Percentiles rank a stretch among this genome's conserved stretches.
Evolutionary conservation across 768 basidiomycete species (phyloP).

Genomic region (Podaxis rugospora): DNA sequence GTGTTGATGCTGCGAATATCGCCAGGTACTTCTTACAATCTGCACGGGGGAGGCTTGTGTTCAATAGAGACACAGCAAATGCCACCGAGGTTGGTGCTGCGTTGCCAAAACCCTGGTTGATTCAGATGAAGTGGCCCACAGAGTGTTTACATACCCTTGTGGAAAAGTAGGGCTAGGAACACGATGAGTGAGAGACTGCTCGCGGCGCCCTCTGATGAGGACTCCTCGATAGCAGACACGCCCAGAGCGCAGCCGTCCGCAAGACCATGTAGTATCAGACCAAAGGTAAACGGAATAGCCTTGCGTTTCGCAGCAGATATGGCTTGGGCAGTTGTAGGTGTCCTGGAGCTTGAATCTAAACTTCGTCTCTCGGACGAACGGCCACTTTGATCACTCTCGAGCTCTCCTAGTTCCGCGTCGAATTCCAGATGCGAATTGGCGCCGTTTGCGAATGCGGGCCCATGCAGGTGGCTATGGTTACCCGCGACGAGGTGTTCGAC

Average conservation of each 20-base stretch:
- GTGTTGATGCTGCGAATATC: constrained; percentile 82
- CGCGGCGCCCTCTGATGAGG: constrained; percentile 23
- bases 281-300: constrained; percentile 76
- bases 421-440: constrained; percentile 40
- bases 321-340: constrained; percentile 14
- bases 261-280: constrained; percentile 81
- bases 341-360: not conserved
- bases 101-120: not conserved
- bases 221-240: constrained; percentile 51
- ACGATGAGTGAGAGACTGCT: constrained; percentile 72
- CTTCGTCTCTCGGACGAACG: constrained; percentile 14
- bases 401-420: constrained; percentile 59
- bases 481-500: constrained; percentile 60
- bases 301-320: constrained; percentile 24
- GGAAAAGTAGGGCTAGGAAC: constrained; percentile 86
- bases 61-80: constrained; percentile 79
- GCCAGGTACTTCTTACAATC: constrained; percentile 73
- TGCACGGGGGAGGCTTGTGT: constrained; percentile 60
- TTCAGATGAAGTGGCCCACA: constrained; percentile 22
- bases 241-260: constrained; percentile 94
- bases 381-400: constrained; percentile 39
- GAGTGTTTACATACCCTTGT: constrained; percentile 61
- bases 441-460: constrained; percentile 3
- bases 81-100: constrained; percentile 90
- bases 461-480: constrained; percentile 28